Base-by-base conservation (phyloP, 768 basidiomycete genomes). In the Xerocomellus intermedius region DNA sequence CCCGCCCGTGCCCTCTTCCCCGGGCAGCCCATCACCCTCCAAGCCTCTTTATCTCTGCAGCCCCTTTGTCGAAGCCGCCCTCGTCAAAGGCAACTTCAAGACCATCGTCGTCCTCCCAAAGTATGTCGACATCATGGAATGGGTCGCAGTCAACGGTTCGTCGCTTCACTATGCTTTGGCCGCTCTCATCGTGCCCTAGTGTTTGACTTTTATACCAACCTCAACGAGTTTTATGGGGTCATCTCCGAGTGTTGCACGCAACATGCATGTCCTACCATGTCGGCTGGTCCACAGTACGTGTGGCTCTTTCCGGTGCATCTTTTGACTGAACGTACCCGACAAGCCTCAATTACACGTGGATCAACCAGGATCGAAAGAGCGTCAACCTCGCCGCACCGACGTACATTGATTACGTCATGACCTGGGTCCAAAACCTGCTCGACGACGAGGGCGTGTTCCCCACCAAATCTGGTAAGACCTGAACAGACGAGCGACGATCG, bases 31-130 rank as follows among this genome's bases (percentile, higher is more conserved):
- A 17, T 36, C 38, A 5, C 50, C 57, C 3, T 57, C 63, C 21
- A 91, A 90, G 60, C 88, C 91, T 1, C 75, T 98, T 17, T 97
- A 96, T 68, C 81, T 98, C 12, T 96, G 89, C 71, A 89, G 90
- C 50, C 95, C 95, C 4, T 98, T 98, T 70, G 92, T 90, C 52
- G 94, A 96, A 63, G 89, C 94, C 2, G 93, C 96, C 0, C 81
- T 98, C 42, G 95, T 98, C 55, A 98, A 96, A 71, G 96, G 96
- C 22, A 97, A 94, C 73, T 98, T 97, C 79, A 98, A 96, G 77
- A 97, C 94, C 4, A 98, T 98, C 64, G 94, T 98, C 54, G 89
- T 94, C 74, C 80, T 94, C 50, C 96, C 96, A 8, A 97, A 96
- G 70, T 97, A 95, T 63, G 88, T 91, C 28, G 93, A 96, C 68